These are phyloP conservation scores for Cinnamomum micranthum DNA, from an alignment of 164 flowering plant species.

Conservation along the genomic window DNA sequence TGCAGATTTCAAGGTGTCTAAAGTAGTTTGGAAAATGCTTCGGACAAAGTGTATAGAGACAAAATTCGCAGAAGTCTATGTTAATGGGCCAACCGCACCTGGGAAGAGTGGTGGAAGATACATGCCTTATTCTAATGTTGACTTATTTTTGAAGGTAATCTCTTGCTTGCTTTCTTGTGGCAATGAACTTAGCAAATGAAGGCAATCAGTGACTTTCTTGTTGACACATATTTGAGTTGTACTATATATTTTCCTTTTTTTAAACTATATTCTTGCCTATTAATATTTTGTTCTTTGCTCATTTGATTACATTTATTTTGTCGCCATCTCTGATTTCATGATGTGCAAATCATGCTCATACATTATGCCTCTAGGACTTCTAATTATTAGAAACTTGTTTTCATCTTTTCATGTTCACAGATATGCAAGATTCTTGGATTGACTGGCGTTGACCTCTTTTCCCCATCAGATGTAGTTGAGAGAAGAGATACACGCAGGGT, in stretches of 20 bases:
- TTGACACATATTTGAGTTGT: not conserved
- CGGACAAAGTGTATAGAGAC: conserved; percentile 27
- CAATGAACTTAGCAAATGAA: not conserved
- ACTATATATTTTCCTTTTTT: not conserved
- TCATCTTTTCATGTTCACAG: conserved; percentile 22
- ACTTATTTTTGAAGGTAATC: conserved; percentile 66
- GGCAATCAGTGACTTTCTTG: not conserved
- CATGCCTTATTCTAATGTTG: conserved; percentile 64
- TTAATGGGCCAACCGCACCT: conserved; percentile 26
- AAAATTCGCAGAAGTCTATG: conserved; percentile 29
- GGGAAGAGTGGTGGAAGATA: conserved; percentile 53
- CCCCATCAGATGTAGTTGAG: conserved; percentile 78
- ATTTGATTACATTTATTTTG: not conserved
- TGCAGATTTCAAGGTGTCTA: conserved; percentile 56
- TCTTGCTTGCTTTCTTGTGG: not conserved
- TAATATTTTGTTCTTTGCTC: not conserved
- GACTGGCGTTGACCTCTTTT: conserved; percentile 60
- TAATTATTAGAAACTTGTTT: not conserved
- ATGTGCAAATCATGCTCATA: not conserved
- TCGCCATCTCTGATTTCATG: not conserved
- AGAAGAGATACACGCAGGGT: conserved; percentile 58
- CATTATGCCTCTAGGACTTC: not conserved
- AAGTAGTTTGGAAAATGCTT: conserved; percentile 49
- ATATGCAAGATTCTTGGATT: conserved; percentile 61
- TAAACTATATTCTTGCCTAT: not conserved